Evolutionary conservation across 108 stramenopile genomes (phyloP).

Genomic region (Fragilaria crotonensis): DNA sequence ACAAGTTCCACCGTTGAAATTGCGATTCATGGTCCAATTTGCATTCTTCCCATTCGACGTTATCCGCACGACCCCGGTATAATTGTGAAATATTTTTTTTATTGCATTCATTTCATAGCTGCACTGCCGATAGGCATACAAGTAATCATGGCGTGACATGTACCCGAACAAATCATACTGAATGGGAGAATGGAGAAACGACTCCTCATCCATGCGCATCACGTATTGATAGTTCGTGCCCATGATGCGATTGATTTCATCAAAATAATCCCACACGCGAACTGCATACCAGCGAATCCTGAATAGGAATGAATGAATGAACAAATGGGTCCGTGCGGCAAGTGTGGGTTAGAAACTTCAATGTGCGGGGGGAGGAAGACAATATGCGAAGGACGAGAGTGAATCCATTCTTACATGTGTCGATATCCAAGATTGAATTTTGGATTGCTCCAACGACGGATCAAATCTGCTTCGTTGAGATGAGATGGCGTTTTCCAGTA

Average conservation of each 20-base stretch:
- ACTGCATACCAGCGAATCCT: conserved; percentile 81
- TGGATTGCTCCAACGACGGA: conserved; percentile 8
- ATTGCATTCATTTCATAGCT: conserved; percentile 53
- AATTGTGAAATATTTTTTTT: conserved; percentile 24
- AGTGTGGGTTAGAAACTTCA: no score
- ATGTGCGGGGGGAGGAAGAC: no score
- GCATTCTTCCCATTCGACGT: conserved; percentile 3
- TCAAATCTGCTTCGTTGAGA: conserved; percentile 2
- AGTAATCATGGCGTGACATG: conserved; percentile 38
- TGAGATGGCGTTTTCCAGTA: neutral
- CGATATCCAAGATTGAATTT: conserved; percentile 27
- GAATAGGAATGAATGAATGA: conserved; percentile 3
- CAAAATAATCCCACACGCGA: conserved; percentile 55
- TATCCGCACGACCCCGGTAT: neutral
- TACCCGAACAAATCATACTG: conserved; percentile 66
- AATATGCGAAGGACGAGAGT: no score
- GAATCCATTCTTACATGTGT: neutral
- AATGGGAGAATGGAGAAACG: conserved; percentile 55
- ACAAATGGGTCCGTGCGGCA: no score
- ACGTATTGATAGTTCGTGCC: conserved; percentile 51
- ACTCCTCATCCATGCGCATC: conserved; percentile 81
- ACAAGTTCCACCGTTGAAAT: conserved; percentile 35
- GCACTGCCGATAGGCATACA: conserved; percentile 64
- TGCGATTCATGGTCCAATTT: conserved; percentile 14
- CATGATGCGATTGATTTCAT: conserved; percentile 12